Base-by-base conservation (phyloP, 148 eudicot species). In the Amaranthus cruentus region DNA sequence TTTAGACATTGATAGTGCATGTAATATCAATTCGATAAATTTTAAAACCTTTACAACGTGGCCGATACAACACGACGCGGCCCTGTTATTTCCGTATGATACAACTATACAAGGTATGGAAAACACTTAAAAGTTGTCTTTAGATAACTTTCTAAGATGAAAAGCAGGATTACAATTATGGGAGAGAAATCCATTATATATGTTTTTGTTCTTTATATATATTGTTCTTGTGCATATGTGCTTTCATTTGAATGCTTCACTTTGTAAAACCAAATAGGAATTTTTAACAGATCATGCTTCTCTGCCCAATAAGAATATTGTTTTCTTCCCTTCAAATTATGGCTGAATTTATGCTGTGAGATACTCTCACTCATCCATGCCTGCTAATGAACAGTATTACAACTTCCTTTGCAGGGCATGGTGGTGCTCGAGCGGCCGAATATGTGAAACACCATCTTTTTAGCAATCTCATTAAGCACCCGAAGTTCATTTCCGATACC, bases 371-470 rank as follows among this genome's bases (percentile, higher is more conserved):
- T 55, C 38, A 28, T 66, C 4, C 13, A 71, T 42, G 38, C 10
- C 10, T 69, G 28, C 11, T 47, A 7, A 64, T 47, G 71, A 60
- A 47, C 11, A 28, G 3, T 52, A 58, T n/a, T 53, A 9, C 47
- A 66, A 61, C 46, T 61, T 71, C 72, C 47, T 53, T 76, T 77
- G 71, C 83, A 93, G 98, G 96, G 55, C 98, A 94, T 77, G 98
- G 98, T 7, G 98, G 98, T 77, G 98, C 97, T 78, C 88, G 98
- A 57, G 98, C 98, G 77, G 98, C 97, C 42, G 96, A 94, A 75
- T 94, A 88, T 80, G 98, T 94, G 11, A 94, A 94, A 68, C 90
- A 94, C 71, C 85, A 94, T 78, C 93, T 94, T 53, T 94, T 94
- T 80, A 91, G 90, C 77, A 89, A 91, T 82, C 86, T 94, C 75